Evolutionary conservation across 352 stramenopile genomes (phyloP).

Genomic region (Phytophthora tubulina): DNA sequence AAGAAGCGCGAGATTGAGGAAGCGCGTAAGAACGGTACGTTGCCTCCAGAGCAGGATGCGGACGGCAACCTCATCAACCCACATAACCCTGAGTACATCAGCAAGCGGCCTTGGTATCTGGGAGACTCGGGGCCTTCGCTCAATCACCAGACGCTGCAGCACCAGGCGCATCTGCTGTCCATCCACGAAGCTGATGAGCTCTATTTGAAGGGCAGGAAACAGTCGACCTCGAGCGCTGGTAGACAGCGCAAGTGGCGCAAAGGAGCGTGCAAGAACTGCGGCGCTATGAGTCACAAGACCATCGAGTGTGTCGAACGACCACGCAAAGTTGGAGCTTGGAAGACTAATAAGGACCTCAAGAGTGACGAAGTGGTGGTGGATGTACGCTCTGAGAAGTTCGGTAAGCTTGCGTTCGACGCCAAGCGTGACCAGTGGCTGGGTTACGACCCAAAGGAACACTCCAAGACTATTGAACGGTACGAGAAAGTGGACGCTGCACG

Average conservation of each 20-base stretch:
- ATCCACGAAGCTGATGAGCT: slow-evolving; percentile 92
- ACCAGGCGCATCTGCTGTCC: slow-evolving; percentile 91
- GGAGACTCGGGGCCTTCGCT: slow-evolving; percentile 94
- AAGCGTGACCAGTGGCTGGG: slow-evolving; percentile 98
- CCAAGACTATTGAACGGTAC: slow-evolving; percentile 80
- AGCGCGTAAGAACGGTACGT: slow-evolving; percentile 88
- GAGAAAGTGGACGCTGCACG: slow-evolving; percentile 85
- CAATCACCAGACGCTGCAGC: slow-evolving; percentile 95
- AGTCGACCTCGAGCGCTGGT: not conserved
- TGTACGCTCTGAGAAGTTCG: slow-evolving; percentile 88
- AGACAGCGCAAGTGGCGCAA: slow-evolving; percentile 83
- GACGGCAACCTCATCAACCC: slow-evolving; percentile 99
- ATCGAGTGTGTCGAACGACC: slow-evolving; percentile 94
- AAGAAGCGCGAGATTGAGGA: slow-evolving; percentile 93
- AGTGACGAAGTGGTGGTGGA: slow-evolving; percentile 88
- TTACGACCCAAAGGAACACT: slow-evolving; percentile 89
- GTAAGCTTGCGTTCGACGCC: slow-evolving; percentile 97
- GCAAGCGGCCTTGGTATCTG: slow-evolving; percentile 99
- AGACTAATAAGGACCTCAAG: slow-evolving; percentile 92
- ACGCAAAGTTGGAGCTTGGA: slow-evolving; percentile 93
- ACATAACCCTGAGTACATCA: slow-evolving; percentile 99
- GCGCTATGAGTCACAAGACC: slow-evolving; percentile 93
- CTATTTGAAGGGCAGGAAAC: slow-evolving; percentile 61
- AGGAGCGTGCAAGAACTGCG: slow-evolving; percentile 96
- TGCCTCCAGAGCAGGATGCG: slow-evolving; percentile 89